phyloP scores from a whole-genome alignment of 768 basidiomycete species.

The Lentinula guzmanii region DNA sequence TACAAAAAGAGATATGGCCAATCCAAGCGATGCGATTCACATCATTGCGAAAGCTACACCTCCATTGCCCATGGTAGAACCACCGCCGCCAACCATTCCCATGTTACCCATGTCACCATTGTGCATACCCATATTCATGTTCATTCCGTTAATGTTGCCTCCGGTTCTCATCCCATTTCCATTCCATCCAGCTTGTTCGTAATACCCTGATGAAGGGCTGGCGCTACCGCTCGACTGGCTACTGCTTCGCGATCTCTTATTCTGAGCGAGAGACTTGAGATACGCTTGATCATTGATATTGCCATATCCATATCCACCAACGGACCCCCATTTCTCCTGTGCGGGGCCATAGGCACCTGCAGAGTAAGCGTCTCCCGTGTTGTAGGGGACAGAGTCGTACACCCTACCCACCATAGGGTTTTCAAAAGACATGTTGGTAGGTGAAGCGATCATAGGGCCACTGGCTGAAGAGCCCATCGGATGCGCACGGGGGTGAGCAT shows the following conservation, averaged over 20 bases:
- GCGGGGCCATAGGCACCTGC: constrained; percentile 10
- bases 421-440: constrained; percentile 40
- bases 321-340: background rate
- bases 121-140: constrained; percentile 5
- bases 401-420: constrained; percentile 38
- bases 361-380: constrained; percentile 13
- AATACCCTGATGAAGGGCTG: background rate
- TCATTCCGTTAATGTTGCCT: constrained; percentile 2
- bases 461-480: constrained; percentile 5
- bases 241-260: constrained; percentile 18
- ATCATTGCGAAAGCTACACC: constrained; percentile 15
- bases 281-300: constrained; percentile 1
- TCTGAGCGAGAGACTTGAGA: background rate
- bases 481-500: background rate
- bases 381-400: constrained; percentile 7
- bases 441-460: constrained; percentile 41
- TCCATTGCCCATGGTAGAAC: constrained; percentile 12
- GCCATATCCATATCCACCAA: background rate
- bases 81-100: constrained; percentile 14
- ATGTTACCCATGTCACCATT: constrained; percentile 5
- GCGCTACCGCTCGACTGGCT: constrained; percentile 18
- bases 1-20: background rate
- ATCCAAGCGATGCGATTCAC: constrained; percentile 5
- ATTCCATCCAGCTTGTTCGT: constrained; percentile 3
- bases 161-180: constrained; percentile 8